Conservation (phyloP, 2,329 filamentous ascomycete genomes). For the Botrytis fragariae region DNA sequence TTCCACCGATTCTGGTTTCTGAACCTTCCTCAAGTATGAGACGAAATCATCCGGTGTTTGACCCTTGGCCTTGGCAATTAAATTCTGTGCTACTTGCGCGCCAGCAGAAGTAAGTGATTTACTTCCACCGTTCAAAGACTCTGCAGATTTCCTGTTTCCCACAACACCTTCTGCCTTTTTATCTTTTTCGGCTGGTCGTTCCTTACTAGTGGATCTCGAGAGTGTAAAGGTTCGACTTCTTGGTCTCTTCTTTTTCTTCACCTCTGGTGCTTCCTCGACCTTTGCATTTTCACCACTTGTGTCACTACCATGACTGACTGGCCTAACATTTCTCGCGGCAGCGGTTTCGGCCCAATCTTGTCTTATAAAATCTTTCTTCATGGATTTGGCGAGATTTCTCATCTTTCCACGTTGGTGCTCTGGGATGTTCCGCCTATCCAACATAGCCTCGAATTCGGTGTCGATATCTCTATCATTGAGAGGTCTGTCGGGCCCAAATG, state of each 20-base stretch:
- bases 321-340: conserved; percentile 45
- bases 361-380: conserved; percentile 94
- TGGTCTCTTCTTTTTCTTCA: conserved; percentile 54
- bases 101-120: conserved; percentile 53
- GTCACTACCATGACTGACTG: conserved; percentile 43
- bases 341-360: conserved; percentile 76
- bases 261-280: conserved; percentile 39
- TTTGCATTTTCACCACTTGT: conserved; percentile 40
- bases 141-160: conserved; percentile 69
- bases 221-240: conserved; percentile 72
- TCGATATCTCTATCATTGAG: conserved; percentile 55
- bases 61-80: conserved; percentile 69
- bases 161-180: conserved; percentile 62
- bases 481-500: conserved; percentile 20
- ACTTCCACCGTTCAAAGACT: conserved; percentile 63
- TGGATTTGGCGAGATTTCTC: conserved; percentile 80
- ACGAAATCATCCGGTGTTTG: conserved; percentile 82
- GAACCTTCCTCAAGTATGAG: conserved; percentile 75
- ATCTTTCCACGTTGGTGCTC: conserved; percentile 94
- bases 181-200: conserved; percentile 69
- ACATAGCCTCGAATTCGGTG: conserved; percentile 57
- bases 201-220: conserved; percentile 43
- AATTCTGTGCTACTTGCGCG: conserved; percentile 54
- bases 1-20: conserved; percentile 79
- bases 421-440: conserved; percentile 89